phyloP scores from a whole-genome alignment of 2,329 filamentous ascomycete genomes.

The Sporothrix inflata region DNA sequence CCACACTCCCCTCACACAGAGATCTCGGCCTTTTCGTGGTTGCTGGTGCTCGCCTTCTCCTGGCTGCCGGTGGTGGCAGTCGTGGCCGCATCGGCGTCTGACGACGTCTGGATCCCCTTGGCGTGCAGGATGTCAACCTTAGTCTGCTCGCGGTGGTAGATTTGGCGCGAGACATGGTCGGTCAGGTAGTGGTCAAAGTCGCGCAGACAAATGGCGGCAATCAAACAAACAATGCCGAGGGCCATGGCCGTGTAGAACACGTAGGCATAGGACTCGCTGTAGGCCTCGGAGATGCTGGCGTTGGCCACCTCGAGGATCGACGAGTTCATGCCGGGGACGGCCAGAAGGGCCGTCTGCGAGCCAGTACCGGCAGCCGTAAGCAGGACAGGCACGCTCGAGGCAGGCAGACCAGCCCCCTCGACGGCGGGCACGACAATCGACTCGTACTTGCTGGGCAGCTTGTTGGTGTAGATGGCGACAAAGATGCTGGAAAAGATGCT shows the following conservation, averaged over 20 bases:
- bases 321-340: not conserved
- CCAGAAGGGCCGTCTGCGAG: not conserved
- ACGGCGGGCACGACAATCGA: not conserved
- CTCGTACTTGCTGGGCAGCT: not conserved
- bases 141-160: conserved; percentile 4
- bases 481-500: not conserved
- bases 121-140: not conserved
- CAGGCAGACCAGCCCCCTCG: not conserved
- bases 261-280: conserved; percentile 3
- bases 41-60: not conserved
- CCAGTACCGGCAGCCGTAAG: not conserved
- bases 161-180: not conserved
- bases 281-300: not conserved
- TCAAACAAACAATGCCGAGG: not conserved
- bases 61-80: not conserved
- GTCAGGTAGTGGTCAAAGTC: conserved; percentile 12
- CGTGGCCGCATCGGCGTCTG: not conserved
- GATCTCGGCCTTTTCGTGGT: not conserved
- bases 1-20: not conserved
- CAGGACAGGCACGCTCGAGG: not conserved
- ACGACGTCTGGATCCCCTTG: not conserved
- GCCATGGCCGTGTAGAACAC: conserved; percentile 1
- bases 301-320: not conserved
- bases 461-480: conserved; percentile 12
- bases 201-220: not conserved